A percentile compares a stretch with the other conserved stretches of the same genome.
Evolutionary conservation across 1,139 yeast species (phyloP).

Genomic region (Candida albicans): DNA sequence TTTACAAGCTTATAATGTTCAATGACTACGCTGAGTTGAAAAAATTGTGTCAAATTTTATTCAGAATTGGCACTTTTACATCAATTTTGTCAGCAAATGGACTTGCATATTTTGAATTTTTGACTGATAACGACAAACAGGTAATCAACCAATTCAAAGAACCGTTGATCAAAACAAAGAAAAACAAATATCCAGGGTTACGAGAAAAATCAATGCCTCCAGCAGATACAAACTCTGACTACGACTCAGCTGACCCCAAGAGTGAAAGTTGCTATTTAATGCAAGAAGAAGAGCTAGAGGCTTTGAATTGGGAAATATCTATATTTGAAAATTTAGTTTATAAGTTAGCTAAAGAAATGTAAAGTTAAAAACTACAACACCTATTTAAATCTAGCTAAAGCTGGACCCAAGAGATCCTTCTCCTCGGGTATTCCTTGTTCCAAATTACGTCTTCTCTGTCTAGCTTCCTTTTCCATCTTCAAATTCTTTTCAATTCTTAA

Average conservation of each 20-base stretch:
- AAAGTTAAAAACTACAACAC: slow-evolving; percentile 1
- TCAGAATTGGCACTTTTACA: slow-evolving; percentile 22
- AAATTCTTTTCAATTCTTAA: slow-evolving; percentile 77
- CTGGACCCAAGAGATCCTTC: slow-evolving; percentile 53
- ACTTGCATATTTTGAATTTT: slow-evolving; percentile 19
- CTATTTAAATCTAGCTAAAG: slow-evolving; percentile 56
- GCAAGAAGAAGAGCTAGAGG: slow-evolving; percentile 19
- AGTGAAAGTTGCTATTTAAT: slow-evolving; percentile 9
- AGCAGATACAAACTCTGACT: slow-evolving; percentile 7
- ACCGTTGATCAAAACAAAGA: slow-evolving; percentile 3
- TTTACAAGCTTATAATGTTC: slow-evolving; percentile 17
- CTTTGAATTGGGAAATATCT: slow-evolving; percentile 26
- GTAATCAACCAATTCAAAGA: slow-evolving; percentile 3
- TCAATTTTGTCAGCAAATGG: slow-evolving; percentile 24
- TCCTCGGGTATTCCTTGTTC: slow-evolving; percentile 54
- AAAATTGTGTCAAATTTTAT: slow-evolving; percentile 19
- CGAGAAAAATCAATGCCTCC: slow-evolving; percentile 1
- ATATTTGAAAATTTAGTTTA: slow-evolving; percentile 19
- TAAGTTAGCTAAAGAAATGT: slow-evolving; percentile 11
- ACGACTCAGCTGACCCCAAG: neutral
- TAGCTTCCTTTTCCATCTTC: slow-evolving; percentile 69
- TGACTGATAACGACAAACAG: slow-evolving; percentile 19
- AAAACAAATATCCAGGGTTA: slow-evolving; percentile 9
- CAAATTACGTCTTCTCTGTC: slow-evolving; percentile 53
- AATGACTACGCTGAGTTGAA: slow-evolving; percentile 18